Evolutionary conservation across 2,329 filamentous ascomycete species (phyloP), one percentile per base, ranked within the genome.

Genomic region (Stachybotrys chartarum): DNA sequence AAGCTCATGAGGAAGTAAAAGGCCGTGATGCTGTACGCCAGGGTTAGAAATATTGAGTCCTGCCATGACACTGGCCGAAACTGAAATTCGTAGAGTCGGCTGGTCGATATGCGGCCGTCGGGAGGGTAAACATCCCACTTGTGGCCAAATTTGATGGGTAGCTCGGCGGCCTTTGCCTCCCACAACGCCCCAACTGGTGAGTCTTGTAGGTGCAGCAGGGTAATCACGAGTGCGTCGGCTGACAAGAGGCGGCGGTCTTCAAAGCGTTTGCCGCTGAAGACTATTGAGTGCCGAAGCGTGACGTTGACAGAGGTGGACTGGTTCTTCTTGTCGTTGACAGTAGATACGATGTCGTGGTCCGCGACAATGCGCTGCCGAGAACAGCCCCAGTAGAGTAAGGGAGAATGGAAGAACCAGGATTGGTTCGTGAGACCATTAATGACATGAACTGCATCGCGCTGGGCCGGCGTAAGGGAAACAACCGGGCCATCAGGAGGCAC

Each of bases 381-480:
- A 66, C 85, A 88, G 57, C 84, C 80, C 89, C 89, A 93, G 69
- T 91, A 92, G 69, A 90, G 85, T 54, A 93, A 72, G 1, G 89
- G 88, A n/a, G 89, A 92, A 63, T 92, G 88, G 64, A 89, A 89
- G 61, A 89, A 88, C 87, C 87, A 91, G 5, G 83, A 83, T 61
- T 84, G 73, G 60, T 83, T 80, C 5, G 78, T 82, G 39, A 84
- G 68, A 14, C 82, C 83, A 63, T 86, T 85, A 60, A 77, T 73
- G 53, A 82, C 78, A 63, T 86, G 83, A 30, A 82, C 74, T 8
- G 76, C 67, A 63, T 86, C 79, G 32, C 83, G 77, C 58, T 80
- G 72, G 14, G 64, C 61, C 14, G 70, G 69, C 6, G 73, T 71
- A 50, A 83, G 66, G 56, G 76, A 70, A 3, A 55, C 59, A 16